Conservation (phyloP, 768 basidiomycete genomes). For the Mycena floridula region DNA sequence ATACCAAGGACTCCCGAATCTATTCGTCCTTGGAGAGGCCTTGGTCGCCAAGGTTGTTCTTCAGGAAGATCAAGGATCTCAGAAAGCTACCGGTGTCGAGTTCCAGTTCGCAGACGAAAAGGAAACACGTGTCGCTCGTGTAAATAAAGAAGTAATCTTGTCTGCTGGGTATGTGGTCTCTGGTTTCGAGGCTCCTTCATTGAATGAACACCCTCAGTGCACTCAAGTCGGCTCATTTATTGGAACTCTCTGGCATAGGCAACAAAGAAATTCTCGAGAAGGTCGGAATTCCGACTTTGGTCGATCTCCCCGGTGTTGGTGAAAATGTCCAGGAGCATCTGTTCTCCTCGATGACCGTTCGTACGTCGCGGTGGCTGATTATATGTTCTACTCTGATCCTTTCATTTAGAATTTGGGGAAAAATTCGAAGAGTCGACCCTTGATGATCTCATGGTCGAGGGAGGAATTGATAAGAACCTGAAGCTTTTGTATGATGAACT, state of each 20-base stretch:
- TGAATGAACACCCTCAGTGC: slow-evolving; percentile 18
- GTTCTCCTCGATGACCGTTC: too few relatives aligned
- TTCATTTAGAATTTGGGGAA: slow-evolving; percentile 20
- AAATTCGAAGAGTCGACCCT: slow-evolving; percentile 18
- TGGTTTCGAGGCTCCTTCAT: neutral
- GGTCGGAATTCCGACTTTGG: slow-evolving; percentile 29
- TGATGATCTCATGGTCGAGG: slow-evolving; percentile 22
- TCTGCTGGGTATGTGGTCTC: slow-evolving; percentile 26
- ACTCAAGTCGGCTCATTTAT: slow-evolving; percentile 42
- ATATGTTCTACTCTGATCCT: slow-evolving; percentile 5
- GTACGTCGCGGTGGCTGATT: slow-evolving; percentile 4
- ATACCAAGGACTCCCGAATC: slow-evolving; percentile 14
- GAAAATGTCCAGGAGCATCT: slow-evolving; percentile 48
- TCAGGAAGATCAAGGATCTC: slow-evolving; percentile 4
- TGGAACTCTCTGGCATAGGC: slow-evolving; percentile 57
- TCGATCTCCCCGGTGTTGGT: slow-evolving; percentile 36
- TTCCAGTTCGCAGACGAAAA: slow-evolving; percentile 26
- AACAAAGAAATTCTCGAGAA: slow-evolving; percentile 28
- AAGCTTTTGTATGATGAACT: slow-evolving; percentile 23
- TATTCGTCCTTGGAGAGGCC: slow-evolving; percentile 19
- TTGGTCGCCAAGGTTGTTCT: slow-evolving; percentile 18
- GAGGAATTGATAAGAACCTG: slow-evolving; percentile 20
- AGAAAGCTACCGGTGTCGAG: slow-evolving; percentile 40
- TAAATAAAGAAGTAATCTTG: slow-evolving; percentile 45
- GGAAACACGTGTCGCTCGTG: slow-evolving; percentile 26